These are phyloP conservation scores for Amanita exitialis DNA, from an alignment of 768 basidiomycete species.

Conservation along the genomic window DNA sequence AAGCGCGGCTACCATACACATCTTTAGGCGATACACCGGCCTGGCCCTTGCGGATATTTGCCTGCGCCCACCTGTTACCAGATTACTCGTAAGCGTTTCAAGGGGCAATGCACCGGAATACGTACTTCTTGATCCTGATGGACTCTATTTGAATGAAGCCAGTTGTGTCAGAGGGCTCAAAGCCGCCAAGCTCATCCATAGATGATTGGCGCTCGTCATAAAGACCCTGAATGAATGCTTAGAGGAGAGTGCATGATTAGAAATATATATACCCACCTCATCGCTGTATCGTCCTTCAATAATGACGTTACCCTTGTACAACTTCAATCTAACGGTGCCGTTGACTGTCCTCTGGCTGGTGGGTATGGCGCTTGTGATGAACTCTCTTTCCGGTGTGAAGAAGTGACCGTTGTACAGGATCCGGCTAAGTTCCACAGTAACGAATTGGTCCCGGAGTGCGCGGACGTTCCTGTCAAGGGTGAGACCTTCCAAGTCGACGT, in stretches of 20 bases:
- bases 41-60: slow-evolving; percentile 79
- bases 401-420: slow-evolving; percentile 99
- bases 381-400: slow-evolving; percentile 99
- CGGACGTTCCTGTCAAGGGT: slow-evolving; percentile 98
- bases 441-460: slow-evolving; percentile 87
- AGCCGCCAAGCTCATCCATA: slow-evolving; percentile 98
- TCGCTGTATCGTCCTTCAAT: slow-evolving; percentile 87
- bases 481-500: slow-evolving; percentile 94
- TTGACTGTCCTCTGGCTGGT: slow-evolving; percentile 96
- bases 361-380: slow-evolving; percentile 82
- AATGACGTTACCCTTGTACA: slow-evolving; percentile 95
- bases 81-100: slow-evolving; percentile 5
- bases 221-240: slow-evolving; percentile 45
- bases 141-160: slow-evolving; percentile 98
- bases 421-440: slow-evolving; percentile 80
- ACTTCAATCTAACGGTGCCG: slow-evolving; percentile 79
- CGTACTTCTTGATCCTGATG: slow-evolving; percentile 95
- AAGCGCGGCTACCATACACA: slow-evolving; percentile 64
- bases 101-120: slow-evolving; percentile 8
- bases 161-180: slow-evolving; percentile 90
- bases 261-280: slow-evolving; percentile 40
- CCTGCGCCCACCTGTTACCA: slow-evolving; percentile 67
- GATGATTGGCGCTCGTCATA: slow-evolving; percentile 95
- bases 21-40: slow-evolving; percentile 68
- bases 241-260: background rate